Conservation (phyloP, 2,329 filamentous ascomycete genomes). For the Exophiala aquamarina region DNA sequence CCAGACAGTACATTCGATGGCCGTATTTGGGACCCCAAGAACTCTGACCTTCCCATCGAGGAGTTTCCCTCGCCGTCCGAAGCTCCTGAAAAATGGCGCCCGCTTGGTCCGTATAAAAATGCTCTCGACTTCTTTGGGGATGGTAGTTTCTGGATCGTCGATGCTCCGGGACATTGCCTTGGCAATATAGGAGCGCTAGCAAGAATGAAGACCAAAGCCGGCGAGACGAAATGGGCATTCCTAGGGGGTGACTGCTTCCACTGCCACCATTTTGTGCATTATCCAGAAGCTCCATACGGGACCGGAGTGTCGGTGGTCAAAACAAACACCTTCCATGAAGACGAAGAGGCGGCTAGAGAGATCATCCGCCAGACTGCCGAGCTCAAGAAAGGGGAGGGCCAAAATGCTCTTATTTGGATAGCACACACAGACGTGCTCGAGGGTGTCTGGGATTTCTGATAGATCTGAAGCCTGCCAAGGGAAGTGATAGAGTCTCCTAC, state of each 20-base stretch:
- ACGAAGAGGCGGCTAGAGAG: conserved; percentile 1
- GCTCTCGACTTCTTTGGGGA: conserved; percentile 42
- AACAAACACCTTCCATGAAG: conserved; percentile 5
- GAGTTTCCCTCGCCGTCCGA: conserved; percentile 3
- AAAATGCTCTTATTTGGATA: conserved; percentile 1
- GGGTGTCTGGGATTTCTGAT: conserved; percentile 1
- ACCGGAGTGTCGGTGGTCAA: conserved; percentile 1
- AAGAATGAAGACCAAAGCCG: background rate
- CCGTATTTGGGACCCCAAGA: conserved; percentile 1
- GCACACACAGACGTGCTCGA: background rate
- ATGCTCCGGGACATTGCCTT: conserved; percentile 42
- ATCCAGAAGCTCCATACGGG: conserved; percentile 1
- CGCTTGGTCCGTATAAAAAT: conserved; percentile 52
- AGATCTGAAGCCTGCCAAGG: too few species aligned
- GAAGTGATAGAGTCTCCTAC: too few species aligned
- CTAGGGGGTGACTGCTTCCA: conserved; percentile 1
- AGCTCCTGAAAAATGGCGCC: background rate
- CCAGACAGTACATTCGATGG: conserved; percentile 1
- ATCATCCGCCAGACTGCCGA: conserved; percentile 5
- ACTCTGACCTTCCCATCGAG: background rate
- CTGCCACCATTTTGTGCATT: conserved; percentile 1
- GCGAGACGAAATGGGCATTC: conserved; percentile 4
- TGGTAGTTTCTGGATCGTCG: conserved; percentile 42
- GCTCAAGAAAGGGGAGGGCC: conserved; percentile 1
- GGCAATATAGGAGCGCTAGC: conserved; percentile 1